Evolutionary conservation across 495 filamentous ascomycete species (phyloP), one percentile per base, ranked within the genome.

Genomic region (Immersiella caudata): DNA sequence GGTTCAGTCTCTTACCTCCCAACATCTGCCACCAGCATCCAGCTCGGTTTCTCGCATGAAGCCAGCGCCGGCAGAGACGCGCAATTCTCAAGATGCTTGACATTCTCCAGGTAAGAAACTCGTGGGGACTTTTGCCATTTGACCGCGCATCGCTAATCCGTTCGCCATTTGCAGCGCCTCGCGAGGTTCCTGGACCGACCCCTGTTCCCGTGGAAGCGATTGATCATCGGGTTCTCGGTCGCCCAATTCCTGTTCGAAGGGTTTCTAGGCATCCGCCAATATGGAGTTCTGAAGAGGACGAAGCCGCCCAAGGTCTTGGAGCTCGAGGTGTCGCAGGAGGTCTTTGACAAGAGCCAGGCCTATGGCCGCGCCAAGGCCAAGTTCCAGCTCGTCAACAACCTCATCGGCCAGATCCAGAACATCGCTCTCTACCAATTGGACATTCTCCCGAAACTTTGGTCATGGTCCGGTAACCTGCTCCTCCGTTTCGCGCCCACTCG

Each of bases 291-390:
- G 35, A 85, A 92, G 71, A 87, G 87, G 63, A 95, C 85, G 0
- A 90, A 88, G 71, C 85, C 90, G 9, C 96, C 95, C 6, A 89
- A 92, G 79, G 91, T 95, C 18, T 86, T 99, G 26, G 86, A 91
- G 65, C 87, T 88, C 36, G 94, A 96, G 74, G 91, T 99, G 59
- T 88, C 91, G 11, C 90, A 96, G 73, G 88, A 96, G 73, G 92
- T 91, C 63, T 97, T 90, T 75, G 94, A 98, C 78, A 96, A 97
- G 77, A 92, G 90, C 79, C 95, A 98, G 90, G 92, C 90, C 72
- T 99, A 99, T 76, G 93, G 93, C 75, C 90, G 95, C 68, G 93
- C 93, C 67, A 99, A 99, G 81, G 92, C 93, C 59, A 91, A 93
- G 78, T 98, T 93, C 78, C 81, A 88, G 68, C 88, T 96, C 74